Evolutionary conservation across 352 stramenopile species (phyloP), one percentile per base, ranked within the genome.

Genomic region (Globisporangium paddicum): DNA sequence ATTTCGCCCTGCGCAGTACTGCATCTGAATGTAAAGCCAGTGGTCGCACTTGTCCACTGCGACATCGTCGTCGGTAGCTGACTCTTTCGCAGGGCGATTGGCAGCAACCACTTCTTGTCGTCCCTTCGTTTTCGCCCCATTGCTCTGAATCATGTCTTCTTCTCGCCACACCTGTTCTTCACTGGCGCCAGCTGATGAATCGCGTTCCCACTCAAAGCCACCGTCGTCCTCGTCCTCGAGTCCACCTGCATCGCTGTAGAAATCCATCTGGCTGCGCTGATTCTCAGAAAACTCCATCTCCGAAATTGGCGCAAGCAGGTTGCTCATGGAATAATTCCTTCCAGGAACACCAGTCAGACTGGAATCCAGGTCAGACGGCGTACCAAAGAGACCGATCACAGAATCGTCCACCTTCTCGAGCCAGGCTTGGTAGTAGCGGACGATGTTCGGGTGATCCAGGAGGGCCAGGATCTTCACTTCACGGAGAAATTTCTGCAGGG

Each of bases 1-100:
- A 25, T 91, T 96, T 44, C 86, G 76, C 0, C 76, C 81, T 18
- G 85, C 85, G 67, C 88, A 97, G 67, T 96, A 95, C 56, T 92
- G 85, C 90, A 97, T 97, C 63, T 97, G 88, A 49, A 97, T 97
- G 62, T 95, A 97, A 51, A 97, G 62, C 82, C 84, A 92, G 60
- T 96, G 87, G 48, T 96, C 87, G 61, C 79, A 91, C 32, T 73
- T 77, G 50, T 90, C 77, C 18, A 60, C 49, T 2, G 75, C 69
- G 38, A 81, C 75, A 53, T 90, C 75, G 37, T 78, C 77, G 21
- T 70, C 69, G 23, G 45, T 68, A 6, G 47, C 57, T n/a, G 52
- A 57, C 51, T 59, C 51, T 52, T 57, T 58, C 16, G 25, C 47
- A 35, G 37, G 38, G 10, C 16, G 51, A 56, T 64, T 69, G 13